phyloP scores from a whole-genome alignment of 2,329 filamentous ascomycete genomes.

The Epichloe amarillans region DNA sequence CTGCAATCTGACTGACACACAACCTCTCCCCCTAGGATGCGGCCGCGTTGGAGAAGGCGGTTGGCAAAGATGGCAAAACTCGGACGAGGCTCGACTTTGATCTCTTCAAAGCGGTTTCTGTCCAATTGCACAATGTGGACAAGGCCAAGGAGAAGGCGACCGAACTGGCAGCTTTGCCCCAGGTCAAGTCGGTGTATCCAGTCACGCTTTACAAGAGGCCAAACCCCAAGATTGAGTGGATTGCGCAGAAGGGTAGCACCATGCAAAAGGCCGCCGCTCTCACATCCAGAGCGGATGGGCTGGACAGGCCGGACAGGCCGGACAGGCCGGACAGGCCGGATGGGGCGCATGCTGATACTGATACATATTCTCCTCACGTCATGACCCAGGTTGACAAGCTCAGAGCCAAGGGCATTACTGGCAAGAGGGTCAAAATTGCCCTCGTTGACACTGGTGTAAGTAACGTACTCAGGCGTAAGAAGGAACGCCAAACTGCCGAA shows the following conservation, averaged over 20 bases:
- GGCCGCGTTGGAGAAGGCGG: constrained; percentile 9
- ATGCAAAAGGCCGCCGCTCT: constrained; percentile 7
- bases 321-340: background rate
- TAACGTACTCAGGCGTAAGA: background rate
- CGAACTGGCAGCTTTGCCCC: constrained; percentile 27
- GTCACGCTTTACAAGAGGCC: constrained; percentile 32
- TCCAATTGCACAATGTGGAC: constrained; percentile 35
- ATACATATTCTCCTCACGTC: constrained; percentile 35
- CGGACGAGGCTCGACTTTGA: constrained; percentile 36
- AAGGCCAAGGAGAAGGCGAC: constrained; percentile 28
- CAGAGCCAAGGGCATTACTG: constrained; percentile 31
- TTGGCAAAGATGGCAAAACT: constrained; percentile 23
- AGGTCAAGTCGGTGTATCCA: constrained; percentile 36
- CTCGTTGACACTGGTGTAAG: constrained; percentile 42
- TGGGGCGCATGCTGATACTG: constrained; percentile 5
- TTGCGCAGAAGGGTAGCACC: constrained; percentile 18
- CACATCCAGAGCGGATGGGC: constrained; percentile 10
- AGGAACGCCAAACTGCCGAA: background rate
- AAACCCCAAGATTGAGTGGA: constrained; percentile 31
- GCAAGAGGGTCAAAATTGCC: constrained; percentile 38
- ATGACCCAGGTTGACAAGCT: constrained; percentile 45
- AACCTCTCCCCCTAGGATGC: constrained; percentile 3
- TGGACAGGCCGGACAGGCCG: background rate
- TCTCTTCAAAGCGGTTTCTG: constrained; percentile 41
- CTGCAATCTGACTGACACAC: background rate